Conservation (phyloP, 306 rosid genomes). For the Vachellia collinsii region DNA sequence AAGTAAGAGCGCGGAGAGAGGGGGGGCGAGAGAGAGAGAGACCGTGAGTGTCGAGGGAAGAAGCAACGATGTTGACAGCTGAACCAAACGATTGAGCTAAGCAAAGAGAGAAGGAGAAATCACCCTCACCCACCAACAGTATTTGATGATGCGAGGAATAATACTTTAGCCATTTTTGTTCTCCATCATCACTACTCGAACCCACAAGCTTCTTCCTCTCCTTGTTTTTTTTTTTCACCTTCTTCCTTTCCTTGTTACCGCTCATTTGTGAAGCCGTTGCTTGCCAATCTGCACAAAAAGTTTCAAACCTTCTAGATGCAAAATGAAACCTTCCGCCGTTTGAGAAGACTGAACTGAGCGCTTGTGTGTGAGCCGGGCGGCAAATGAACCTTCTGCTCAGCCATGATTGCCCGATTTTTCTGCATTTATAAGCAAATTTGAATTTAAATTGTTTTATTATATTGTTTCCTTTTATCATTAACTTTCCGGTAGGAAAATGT, state of each 20-base stretch:
- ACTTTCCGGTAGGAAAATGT: no score
- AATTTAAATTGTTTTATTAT: no score
- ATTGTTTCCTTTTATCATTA: no score
- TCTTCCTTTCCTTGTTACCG: neutral
- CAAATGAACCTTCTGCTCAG: no score
- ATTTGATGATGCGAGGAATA: slow-evolving; percentile 54
- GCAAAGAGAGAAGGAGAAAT: slow-evolving; percentile 58
- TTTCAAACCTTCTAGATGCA: neutral
- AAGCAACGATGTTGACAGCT: slow-evolving; percentile 48
- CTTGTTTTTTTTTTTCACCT: no score
- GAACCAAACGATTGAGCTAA: slow-evolving; percentile 53
- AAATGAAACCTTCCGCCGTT: neutral
- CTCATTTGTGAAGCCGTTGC: neutral
- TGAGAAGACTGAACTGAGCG: no score
- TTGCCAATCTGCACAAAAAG: neutral
- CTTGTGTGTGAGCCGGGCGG: no score
- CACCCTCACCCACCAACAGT: slow-evolving; percentile 67
- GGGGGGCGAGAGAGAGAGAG: neutral
- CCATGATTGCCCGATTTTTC: no score
- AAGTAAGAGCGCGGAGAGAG: neutral
- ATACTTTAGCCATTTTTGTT: slow-evolving; percentile 44
- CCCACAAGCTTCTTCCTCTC: neutral
- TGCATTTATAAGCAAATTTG: no score
- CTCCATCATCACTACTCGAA: neutral
- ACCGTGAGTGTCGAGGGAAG: slow-evolving; percentile 54